Base-by-base conservation (phyloP, 2,329 filamentous ascomycete species). In the Trichoderma semiorbis region DNA sequence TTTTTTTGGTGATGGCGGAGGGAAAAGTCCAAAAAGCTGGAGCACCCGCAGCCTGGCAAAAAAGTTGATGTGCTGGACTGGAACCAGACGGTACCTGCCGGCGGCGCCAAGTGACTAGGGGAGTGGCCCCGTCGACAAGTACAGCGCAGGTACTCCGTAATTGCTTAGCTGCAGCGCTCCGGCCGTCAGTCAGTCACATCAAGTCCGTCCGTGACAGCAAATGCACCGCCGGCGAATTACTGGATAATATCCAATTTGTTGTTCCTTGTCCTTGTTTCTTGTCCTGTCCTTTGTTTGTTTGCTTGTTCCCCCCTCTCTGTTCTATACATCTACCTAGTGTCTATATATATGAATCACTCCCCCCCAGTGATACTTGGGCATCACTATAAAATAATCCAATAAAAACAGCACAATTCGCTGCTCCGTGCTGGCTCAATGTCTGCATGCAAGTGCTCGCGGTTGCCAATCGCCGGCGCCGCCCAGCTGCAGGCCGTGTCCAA, bases 1-100 rank as follows among this genome's bases (percentile, higher is more conserved):
- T 39, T 62, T 70, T 55, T 71, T 71, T 72, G 53, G 47, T 60
- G 64, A 64, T 70, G 66, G 71, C 32, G 67, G 71, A 70, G 64
- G 70, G 47, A 61, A 72, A 72, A 69, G 55, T 53, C 50, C 53
- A 50, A 61, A 34, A 60, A 26, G 34, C 21, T 58, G 61, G 63
- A 39, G 65, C 65, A 60, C 50, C 47, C 57, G 26, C 55, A 39
- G 67, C 67, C 39, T 63, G 34, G 65, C 55, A 30, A 12, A 61
- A 69, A 69, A 62, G 57, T 60, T 10, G 57, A 60, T 32, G 57
- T 60, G 57, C n/a, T 60, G 57, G 57, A 53, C 30, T 60, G 57
- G 57, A 24, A 53, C 47, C 47, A 53, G 57, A 69, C 28, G 55
- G 67, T 69, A 69, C 67, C 67, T 61, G 67, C 28, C 43, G 64